These are phyloP conservation scores for Talaromyces sp. DNA, from an alignment of 2,329 filamentous ascomycete genomes.

Conservation along the genomic window DNA sequence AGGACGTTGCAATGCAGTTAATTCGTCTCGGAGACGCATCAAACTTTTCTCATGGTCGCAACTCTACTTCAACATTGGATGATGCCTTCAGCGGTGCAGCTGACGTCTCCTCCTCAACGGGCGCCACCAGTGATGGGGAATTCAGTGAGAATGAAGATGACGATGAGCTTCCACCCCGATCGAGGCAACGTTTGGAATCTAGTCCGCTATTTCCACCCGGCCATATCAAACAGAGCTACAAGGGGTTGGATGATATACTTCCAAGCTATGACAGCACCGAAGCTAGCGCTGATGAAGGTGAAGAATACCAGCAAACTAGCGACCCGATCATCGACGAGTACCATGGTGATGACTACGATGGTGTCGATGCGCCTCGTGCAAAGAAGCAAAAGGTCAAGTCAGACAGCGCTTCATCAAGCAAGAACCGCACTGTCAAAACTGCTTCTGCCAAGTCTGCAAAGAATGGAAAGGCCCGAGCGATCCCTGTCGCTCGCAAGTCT, in stretches of 20 bases:
- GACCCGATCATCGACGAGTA: conserved; percentile 56
- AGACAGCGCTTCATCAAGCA: conserved; percentile 29
- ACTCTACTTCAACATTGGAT: conserved; percentile 87
- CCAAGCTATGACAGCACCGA: conserved; percentile 58
- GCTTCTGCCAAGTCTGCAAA: conserved; percentile 29
- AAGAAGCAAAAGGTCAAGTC: conserved; percentile 54
- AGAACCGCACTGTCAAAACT: conserved; percentile 30
- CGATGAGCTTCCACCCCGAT: conserved; percentile 47
- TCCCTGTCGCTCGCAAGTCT: conserved; percentile 35
- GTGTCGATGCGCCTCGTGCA: conserved; percentile 41
- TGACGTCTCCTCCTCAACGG: conserved; percentile 71
- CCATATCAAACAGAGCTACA: conserved; percentile 45
- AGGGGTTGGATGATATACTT: conserved; percentile 51
- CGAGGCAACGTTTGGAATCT: conserved; percentile 43
- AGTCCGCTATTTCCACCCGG: conserved; percentile 46
- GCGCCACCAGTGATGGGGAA: conserved; percentile 73
- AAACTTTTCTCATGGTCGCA: conserved; percentile 88
- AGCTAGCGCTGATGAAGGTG: conserved; percentile 61
- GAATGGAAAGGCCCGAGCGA: conserved; percentile 34
- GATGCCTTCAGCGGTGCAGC: conserved; percentile 90
- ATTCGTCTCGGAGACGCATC: conserved; percentile 94
- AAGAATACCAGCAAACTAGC: conserved; percentile 53
- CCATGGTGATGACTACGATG: conserved; percentile 43
- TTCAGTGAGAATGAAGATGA: conserved; percentile 60
- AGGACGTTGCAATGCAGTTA: conserved; percentile 94